Evolutionary conservation across 768 basidiomycete genomes (phyloP), one percentile per base, ranked within the genome.

Genomic region (Lactarius quietus): DNA sequence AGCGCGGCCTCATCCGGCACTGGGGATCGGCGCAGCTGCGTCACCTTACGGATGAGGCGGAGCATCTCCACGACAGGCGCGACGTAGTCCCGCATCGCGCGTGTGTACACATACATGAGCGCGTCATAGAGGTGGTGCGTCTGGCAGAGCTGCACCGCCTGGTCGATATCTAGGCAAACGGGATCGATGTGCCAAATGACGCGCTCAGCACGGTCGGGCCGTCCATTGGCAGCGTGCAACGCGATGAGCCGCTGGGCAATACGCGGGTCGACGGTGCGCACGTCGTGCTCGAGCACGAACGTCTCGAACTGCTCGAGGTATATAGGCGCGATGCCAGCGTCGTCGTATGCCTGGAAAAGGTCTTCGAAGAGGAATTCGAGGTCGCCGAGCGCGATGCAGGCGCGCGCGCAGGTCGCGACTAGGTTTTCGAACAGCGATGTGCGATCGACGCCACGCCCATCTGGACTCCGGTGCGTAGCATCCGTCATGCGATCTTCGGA

Each of bases 111-210:
- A 74, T 97, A 95, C 63, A 96, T 89, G 64, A 98, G 83, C 0
- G 96, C 95, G 71, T 98, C 96, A 78, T 93, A 97, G 6, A 98
- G 84, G 31, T 82, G 82, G 72, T 94, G 84, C 63, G 77, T 82
- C 74, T 93, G 89, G 72, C 97, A 99, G 6, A 99, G 81, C 29
- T 76, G 82, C 69, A 98, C 90, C 6, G 90, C 89, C 76, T 98
- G 96, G 72, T 98, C 92, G 76, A 98, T 87, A 72, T 99, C 97
- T 65, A 99, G 78, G 70, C 88, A 92, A 2, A 84, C 78, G 1
- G 96, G 94, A 70, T 97, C 92, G 69, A 98, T 93, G 73, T 96
- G 93, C 94, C 95, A 98, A 61, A 99, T 96, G 63, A 98, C 80
- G 35, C 86, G 84, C 74, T 99, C 95, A 1, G 90, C 92, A 3